Conservation (phyloP, 345 rosid species). For the Lepidium africanum region DNA sequence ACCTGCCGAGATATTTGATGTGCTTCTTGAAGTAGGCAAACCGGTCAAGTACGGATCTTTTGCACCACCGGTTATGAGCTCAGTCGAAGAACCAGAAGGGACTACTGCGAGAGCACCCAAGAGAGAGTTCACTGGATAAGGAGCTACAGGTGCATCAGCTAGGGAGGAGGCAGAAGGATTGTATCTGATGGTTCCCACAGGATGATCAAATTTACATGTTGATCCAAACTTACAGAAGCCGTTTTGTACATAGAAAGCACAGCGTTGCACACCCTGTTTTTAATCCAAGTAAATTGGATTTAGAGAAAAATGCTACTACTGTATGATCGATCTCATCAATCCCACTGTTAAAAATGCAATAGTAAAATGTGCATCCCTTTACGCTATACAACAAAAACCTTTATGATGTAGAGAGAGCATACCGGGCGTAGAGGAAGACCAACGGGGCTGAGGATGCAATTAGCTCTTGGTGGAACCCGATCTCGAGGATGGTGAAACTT, state of each 20-base stretch:
- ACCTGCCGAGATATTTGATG: slow-evolving; percentile 59
- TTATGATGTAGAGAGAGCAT: slow-evolving; percentile 22
- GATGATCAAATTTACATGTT: slow-evolving; percentile 80
- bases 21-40: slow-evolving; percentile 49
- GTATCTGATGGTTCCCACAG: slow-evolving; percentile 65
- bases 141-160: slow-evolving; percentile 73
- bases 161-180: slow-evolving; percentile 89
- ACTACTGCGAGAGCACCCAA: slow-evolving; percentile 41
- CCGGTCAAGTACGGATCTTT: slow-evolving; percentile 48
- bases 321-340: background rate
- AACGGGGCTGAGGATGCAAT: slow-evolving; percentile 58
- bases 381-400: background rate
- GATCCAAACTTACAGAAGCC: slow-evolving; percentile 67
- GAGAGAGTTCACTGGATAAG: slow-evolving; percentile 75
- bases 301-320: background rate
- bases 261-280: slow-evolving; percentile 52
- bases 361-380: background rate
- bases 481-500: slow-evolving; percentile 91
- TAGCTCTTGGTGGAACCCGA: slow-evolving; percentile 45
- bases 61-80: slow-evolving; percentile 47
- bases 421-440: slow-evolving; percentile 95
- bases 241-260: slow-evolving; percentile 54
- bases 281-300: background rate
- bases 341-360: background rate
- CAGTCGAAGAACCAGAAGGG: slow-evolving; percentile 58